These are phyloP conservation scores for Spirogloea muscicola DNA, from an alignment of 139 green algal genomes.

Conservation along the genomic window DNA sequence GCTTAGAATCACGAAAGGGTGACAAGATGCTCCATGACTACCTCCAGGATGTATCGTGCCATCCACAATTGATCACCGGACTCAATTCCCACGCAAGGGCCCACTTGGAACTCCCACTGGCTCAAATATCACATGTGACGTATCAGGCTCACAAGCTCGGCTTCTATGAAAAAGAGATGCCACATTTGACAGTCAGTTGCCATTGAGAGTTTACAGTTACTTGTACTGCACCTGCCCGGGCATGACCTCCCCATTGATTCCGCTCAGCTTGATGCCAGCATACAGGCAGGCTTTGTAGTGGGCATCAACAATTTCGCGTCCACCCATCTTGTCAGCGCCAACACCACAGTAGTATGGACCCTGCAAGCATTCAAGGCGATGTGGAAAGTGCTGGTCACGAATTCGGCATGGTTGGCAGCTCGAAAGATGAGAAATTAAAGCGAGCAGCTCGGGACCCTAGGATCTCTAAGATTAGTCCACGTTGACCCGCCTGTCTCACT, in stretches of 20 bases:
- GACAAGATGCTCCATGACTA: too few species aligned
- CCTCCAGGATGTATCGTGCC: conserved; percentile 84
- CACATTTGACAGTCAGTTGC: too few species aligned
- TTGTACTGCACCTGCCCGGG: conserved; percentile 76
- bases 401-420: too few species aligned
- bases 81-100: conserved; percentile 83
- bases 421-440: too few species aligned
- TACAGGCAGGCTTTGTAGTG: conserved; percentile 94
- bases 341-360: conserved; percentile 98
- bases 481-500: too few species aligned
- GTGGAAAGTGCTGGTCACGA: neutral
- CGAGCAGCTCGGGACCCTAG: too few species aligned
- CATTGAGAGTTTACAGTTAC: too few species aligned
- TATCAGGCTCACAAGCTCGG: too few species aligned
- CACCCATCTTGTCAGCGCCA: conserved; percentile 75
- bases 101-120: conserved; percentile 95
- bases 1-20: too few species aligned
- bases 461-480: too few species aligned
- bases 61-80: conserved; percentile 94
- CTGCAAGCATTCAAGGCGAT: conserved; percentile 50
- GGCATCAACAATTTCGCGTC: conserved; percentile 88
- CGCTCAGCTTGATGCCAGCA: conserved; percentile 87
- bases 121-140: neutral
- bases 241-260: conserved; percentile 97
- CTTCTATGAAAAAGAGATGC: too few species aligned